A percentile compares a stretch with the other conserved stretches of the same genome.
Conservation (phyloP, 805 yeast genomes). For the Lipomyces spencermartinsiae region DNA sequence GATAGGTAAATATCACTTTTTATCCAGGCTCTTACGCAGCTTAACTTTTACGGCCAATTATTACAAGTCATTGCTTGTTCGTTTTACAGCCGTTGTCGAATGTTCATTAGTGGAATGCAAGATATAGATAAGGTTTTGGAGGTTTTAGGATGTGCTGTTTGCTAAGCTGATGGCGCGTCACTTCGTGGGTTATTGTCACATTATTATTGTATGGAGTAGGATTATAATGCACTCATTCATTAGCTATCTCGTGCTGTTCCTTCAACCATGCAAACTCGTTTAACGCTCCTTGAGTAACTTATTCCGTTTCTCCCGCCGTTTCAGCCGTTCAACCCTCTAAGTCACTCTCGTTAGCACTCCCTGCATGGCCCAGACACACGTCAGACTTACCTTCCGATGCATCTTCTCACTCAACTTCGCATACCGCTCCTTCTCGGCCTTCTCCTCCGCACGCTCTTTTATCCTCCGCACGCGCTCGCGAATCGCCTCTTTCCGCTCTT, state of each 20-base stretch:
- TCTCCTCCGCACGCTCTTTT: slow-evolving; percentile 54
- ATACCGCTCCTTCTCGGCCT: slow-evolving; percentile 88
- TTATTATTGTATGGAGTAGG: neutral
- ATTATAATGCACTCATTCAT: slow-evolving; percentile 3
- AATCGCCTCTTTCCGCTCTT: slow-evolving; percentile 63
- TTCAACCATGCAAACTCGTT: neutral
- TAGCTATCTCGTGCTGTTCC: neutral
- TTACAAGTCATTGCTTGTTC: neutral
- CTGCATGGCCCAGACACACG: neutral
- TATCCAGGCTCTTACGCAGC: neutral
- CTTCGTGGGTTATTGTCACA: neutral
- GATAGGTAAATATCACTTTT: neutral
- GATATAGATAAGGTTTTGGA: neutral
- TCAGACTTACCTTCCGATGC: slow-evolving; percentile 72
- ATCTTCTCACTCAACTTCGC: slow-evolving; percentile 81
- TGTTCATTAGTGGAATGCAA: neutral
- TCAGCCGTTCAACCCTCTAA: slow-evolving; percentile 73
- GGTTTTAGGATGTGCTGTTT: neutral
- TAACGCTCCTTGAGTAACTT: slow-evolving; percentile 89
- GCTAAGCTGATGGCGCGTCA: neutral
- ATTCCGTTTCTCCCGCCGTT: slow-evolving; percentile 92
- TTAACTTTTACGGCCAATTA: neutral
- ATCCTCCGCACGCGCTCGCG: slow-evolving; percentile 68
- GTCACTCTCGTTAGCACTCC: neutral
- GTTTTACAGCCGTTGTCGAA: neutral